A percentile compares a stretch with the other conserved stretches of the same genome.
Evolutionary conservation across 345 rosid species (phyloP).

Genomic region (Murraya paniculata): DNA sequence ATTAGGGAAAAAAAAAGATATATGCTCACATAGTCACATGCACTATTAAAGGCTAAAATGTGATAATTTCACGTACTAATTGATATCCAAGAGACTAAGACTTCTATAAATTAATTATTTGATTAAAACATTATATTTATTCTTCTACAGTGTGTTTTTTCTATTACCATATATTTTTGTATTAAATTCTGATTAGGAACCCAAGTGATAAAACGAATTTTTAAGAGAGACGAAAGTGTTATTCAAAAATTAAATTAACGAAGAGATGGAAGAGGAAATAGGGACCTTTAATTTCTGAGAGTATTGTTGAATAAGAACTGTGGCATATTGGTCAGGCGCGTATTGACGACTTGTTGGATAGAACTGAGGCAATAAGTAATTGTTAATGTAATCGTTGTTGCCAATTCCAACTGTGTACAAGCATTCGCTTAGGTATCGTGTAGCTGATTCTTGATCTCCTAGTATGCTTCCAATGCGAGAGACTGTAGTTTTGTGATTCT

Average conservation of each 20-base stretch:
- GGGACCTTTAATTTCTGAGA: constrained; percentile 24
- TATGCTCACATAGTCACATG: no score
- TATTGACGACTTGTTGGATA: constrained; percentile 23
- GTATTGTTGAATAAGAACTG: constrained; percentile 18
- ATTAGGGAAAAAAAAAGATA: no score
- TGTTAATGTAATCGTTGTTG: constrained; percentile 36
- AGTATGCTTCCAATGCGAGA: neutral
- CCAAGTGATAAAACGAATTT: no score
- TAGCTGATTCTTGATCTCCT: neutral
- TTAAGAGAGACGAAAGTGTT: no score
- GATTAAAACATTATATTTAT: no score
- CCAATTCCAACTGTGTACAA: constrained; percentile 27
- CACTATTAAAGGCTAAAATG: no score
- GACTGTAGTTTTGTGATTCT: neutral
- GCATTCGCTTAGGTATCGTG: constrained; percentile 24
- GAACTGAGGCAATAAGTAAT: constrained; percentile 26
- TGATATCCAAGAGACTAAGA: no score
- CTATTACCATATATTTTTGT: no score
- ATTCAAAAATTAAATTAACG: neutral
- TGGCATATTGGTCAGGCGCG: constrained; percentile 17
- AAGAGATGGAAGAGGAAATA: neutral
- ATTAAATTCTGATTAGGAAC: no score
- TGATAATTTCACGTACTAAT: no score
- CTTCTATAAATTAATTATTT: no score
- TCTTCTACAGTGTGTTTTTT: no score